Evolutionary conservation across 1,284 basidiomycete genomes (phyloP), one percentile per base, ranked within the genome.

Genomic region (Trametes polyzona): DNA sequence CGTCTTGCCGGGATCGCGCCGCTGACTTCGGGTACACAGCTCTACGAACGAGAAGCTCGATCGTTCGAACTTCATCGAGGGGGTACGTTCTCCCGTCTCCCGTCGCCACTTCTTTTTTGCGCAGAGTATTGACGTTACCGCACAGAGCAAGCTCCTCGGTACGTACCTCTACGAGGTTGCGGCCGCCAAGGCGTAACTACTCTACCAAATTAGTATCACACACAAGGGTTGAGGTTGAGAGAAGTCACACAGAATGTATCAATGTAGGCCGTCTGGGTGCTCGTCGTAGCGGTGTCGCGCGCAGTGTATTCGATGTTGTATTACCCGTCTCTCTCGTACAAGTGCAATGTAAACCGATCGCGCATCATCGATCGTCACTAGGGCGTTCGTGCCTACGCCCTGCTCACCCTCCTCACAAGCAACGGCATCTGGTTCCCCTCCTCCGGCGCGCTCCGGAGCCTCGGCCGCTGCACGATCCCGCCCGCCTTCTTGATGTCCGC

Each of bases 1-100:
- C 14, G 5, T n/a, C 19, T 19, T 21, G 35, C 9, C 21, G 26
- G 7, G 21, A 23, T 30, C 36, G 33, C 49, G 14, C 36, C 49
- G 14, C 36, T 30, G 51, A 21, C 27, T 10, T 52, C 14, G 11
- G 14, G 16, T 27, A 14, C 59, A 33, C 66, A 90, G 93, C 77
- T 88, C 93, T 65, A 97, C 93, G 23, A 97, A 97, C 75, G 96
- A 99, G 80, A 99, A 99, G 75, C 79, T 99, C 50, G 96, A 99
- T 75, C 82, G 83, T 43, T 88, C 86, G 58, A 99, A 99, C 80
- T 98, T 91, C 77, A 92, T 98, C 67, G 82, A 94, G 73, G 95
- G 95, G 64, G 91, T 89, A 69, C 64, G 86, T 75, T 3, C n/a
- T n/a, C n/a, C n/a, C n/a, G n/a, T n/a, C n/a, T n/a, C n/a, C n/a